phyloP scores from a whole-genome alignment of 306 rosid species.

The Glycine tomentella region DNA sequence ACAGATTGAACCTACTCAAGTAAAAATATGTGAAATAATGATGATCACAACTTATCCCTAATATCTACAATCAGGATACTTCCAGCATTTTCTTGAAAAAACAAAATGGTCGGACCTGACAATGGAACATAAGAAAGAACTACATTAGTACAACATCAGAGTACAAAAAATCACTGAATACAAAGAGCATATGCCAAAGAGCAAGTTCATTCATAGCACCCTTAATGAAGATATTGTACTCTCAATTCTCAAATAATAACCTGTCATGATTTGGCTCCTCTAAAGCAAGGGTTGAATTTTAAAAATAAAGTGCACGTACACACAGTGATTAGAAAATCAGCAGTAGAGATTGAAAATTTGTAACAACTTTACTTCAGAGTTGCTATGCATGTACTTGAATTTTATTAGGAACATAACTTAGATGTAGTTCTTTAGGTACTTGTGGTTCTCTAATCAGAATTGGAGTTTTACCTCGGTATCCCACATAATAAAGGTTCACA shows the following conservation, averaged over 20 bases:
- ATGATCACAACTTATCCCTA: constrained; percentile 36
- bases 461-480: background rate
- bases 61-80: constrained; percentile 76
- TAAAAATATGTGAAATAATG: constrained; percentile 31
- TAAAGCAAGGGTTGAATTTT: background rate
- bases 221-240: constrained; percentile 6
- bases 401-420: background rate
- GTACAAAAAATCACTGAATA: constrained; percentile 26
- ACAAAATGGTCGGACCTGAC: constrained; percentile 95
- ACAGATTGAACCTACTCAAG: constrained; percentile 41
- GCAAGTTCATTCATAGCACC: constrained; percentile 13
- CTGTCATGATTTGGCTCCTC: background rate
- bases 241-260: background rate
- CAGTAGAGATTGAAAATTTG: background rate
- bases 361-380: background rate
- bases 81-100: constrained; percentile 99
- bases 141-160: constrained; percentile 38
- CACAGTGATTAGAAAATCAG: background rate
- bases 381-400: background rate
- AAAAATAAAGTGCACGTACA: background rate
- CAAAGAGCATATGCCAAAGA: constrained; percentile 3
- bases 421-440: background rate
- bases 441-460: background rate
- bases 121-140: constrained; percentile 47
- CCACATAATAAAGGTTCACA: background rate